phyloP scores from a whole-genome alignment of 2,329 filamentous ascomycete species.

The Fusarium compactum region DNA sequence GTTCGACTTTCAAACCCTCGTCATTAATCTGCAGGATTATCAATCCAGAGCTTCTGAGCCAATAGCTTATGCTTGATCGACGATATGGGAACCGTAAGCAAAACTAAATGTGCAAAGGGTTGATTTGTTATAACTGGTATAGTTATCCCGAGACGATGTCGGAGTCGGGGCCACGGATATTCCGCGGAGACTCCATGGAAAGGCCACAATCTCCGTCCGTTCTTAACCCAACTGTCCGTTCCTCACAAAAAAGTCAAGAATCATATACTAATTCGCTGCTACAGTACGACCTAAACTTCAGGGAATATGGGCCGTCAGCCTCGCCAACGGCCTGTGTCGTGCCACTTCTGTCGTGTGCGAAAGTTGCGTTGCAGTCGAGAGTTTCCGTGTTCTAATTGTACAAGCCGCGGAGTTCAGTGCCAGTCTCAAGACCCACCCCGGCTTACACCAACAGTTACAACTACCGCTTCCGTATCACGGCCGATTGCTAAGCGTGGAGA shows the following conservation, averaged over 20 bases:
- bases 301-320: conserved; percentile 49
- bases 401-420: conserved; percentile 52
- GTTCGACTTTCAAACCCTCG: conserved; percentile 1
- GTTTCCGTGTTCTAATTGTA: conserved; percentile 55
- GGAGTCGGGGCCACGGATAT: conserved; percentile 32
- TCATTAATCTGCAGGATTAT: conserved; percentile 5
- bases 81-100: conserved; percentile 4
- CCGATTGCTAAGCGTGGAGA: conserved; percentile 22
- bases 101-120: not conserved
- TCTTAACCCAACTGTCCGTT: conserved; percentile 23
- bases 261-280: not conserved
- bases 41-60: not conserved
- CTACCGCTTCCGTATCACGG: conserved; percentile 24
- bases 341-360: conserved; percentile 52
- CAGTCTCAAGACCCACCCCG: conserved; percentile 44
- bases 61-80: conserved; percentile 5
- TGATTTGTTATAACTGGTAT: conserved; percentile 2
- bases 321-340: conserved; percentile 53
- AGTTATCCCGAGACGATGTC: conserved; percentile 9
- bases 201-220: conserved; percentile 1
- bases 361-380: conserved; percentile 54
- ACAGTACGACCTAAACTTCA: not conserved
- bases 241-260: conserved; percentile 11
- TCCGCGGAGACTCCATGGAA: conserved; percentile 45
- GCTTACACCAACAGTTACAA: not conserved